These are phyloP conservation scores for Chionographis japonica DNA, from an alignment of 106 monocot species.

Conservation along the genomic window DNA sequence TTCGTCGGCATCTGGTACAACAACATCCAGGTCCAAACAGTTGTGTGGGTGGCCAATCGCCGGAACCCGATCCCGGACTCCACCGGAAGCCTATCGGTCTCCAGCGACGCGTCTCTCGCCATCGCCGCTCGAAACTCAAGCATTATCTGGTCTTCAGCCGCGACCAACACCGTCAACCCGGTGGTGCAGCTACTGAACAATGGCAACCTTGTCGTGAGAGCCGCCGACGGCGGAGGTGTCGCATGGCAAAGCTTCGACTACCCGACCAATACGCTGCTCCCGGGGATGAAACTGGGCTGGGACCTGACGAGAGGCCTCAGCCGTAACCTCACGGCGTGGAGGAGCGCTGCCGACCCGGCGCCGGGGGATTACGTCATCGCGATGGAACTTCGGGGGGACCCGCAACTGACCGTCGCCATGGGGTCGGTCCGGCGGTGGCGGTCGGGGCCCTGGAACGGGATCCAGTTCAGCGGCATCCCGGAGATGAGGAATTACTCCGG, in stretches of 20 bases:
- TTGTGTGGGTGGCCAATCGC: constrained; percentile 64
- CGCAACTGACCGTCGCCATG: too few relatives aligned
- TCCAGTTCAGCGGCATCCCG: constrained; percentile 15
- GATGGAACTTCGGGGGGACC: too few relatives aligned
- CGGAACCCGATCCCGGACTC: constrained; percentile 14
- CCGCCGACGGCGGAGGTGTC: background rate
- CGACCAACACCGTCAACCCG: background rate
- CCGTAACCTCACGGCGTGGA: constrained; percentile 18
- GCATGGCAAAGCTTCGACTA: constrained; percentile 41
- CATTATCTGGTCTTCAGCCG: constrained; percentile 5
- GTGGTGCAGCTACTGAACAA: constrained; percentile 13
- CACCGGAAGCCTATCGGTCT: constrained; percentile 13
- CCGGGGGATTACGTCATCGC: background rate
- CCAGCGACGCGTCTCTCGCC: constrained; percentile 7
- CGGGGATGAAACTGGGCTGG: constrained; percentile 25
- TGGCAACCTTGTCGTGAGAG: constrained; percentile 24
- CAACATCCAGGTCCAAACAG: constrained; percentile 12
- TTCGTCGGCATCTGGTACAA: constrained; percentile 47
- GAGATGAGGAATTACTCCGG: background rate
- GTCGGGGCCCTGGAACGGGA: constrained; percentile 27
- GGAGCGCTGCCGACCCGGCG: constrained; percentile 8
- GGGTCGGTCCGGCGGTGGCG: constrained; percentile 8
- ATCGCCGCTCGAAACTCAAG: constrained; percentile 2
- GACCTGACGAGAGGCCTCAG: background rate
- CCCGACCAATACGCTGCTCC: constrained; percentile 27